phyloP scores from a whole-genome alignment of 108 stramenopile genomes.

The Skeletonema potamos region DNA sequence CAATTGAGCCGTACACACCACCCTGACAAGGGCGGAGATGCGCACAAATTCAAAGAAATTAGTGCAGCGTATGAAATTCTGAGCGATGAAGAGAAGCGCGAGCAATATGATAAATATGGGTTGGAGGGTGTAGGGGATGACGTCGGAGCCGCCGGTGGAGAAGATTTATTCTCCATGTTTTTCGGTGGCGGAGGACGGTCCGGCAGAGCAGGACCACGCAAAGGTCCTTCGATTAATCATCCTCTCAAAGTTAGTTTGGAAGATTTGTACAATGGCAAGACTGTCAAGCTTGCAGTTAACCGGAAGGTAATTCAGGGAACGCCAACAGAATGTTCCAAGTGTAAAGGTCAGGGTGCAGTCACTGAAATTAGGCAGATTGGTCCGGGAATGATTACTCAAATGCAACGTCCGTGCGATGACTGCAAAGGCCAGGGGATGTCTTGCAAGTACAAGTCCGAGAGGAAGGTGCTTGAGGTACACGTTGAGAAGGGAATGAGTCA shows the following conservation, averaged over 20 bases:
- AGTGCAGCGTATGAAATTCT: slow-evolving; percentile 89
- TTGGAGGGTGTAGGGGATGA: slow-evolving; percentile 87
- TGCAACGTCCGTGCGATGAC: slow-evolving; percentile 75
- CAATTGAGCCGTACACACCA: slow-evolving; percentile 55
- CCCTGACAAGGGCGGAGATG: slow-evolving; percentile 89
- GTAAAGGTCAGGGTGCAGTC: slow-evolving; percentile 87
- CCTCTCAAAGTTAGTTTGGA: slow-evolving; percentile 91
- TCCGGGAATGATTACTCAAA: slow-evolving; percentile 91
- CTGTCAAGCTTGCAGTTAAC: slow-evolving; percentile 88
- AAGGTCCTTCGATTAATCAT: slow-evolving; percentile 93
- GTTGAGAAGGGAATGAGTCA: slow-evolving; percentile 95
- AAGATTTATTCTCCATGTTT: slow-evolving; percentile 97
- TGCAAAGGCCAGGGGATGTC: slow-evolving; percentile 81
- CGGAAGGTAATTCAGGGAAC: slow-evolving; percentile 89
- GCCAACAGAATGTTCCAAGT: slow-evolving; percentile 61
- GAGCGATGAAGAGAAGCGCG: slow-evolving; percentile 80
- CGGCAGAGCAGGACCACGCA: slow-evolving; percentile 74
- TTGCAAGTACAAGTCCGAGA: slow-evolving; percentile 71
- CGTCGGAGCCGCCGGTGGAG: slow-evolving; percentile 66
- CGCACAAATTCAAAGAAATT: slow-evolving; percentile 87
- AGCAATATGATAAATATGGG: slow-evolving; percentile 90
- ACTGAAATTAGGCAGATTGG: slow-evolving; percentile 88
- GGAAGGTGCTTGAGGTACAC: slow-evolving; percentile 86
- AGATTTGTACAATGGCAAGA: slow-evolving; percentile 96
- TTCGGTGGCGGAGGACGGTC: slow-evolving; percentile 78